These are phyloP conservation scores for Viola pubescens DNA, from an alignment of 441 rosid genomes.

Conservation along the genomic window DNA sequence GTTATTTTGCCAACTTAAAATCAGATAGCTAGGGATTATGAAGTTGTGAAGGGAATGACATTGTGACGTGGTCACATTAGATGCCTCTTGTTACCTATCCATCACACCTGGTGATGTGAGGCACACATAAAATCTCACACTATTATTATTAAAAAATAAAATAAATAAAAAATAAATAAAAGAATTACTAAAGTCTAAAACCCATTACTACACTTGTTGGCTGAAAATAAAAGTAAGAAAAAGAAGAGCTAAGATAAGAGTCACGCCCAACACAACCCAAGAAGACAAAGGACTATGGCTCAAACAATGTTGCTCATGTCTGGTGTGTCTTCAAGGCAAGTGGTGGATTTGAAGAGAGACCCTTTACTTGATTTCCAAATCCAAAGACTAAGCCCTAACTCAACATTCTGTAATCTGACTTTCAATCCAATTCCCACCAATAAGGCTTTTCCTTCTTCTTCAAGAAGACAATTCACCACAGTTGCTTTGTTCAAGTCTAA, in stretches of 20 bases:
- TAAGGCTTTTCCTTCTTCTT: constrained; percentile 4
- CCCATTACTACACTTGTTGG: too few species aligned
- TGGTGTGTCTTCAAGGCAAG: constrained; percentile 44
- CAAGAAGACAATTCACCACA: constrained; percentile 25
- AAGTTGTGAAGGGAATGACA: too few species aligned
- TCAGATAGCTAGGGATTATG: too few species aligned
- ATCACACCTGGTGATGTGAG: constrained; percentile 7
- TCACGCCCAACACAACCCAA: too few species aligned
- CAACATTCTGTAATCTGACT: constrained; percentile 24
- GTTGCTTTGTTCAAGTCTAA: constrained; percentile 70
- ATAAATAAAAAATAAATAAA: background rate
- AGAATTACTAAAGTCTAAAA: background rate
- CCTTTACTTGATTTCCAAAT: constrained; percentile 43
- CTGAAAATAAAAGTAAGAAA: background rate
- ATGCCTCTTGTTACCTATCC: constrained; percentile 45
- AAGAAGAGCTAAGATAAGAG: too few species aligned
- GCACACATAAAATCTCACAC: constrained; percentile 1
- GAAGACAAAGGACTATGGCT: constrained; percentile 34
- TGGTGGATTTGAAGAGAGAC: constrained; percentile 35
- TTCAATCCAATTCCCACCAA: constrained; percentile 27
- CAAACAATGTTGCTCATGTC: constrained; percentile 71
- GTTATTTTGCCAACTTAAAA: too few species aligned
- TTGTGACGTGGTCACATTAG: constrained; percentile 55
- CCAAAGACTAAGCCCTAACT: constrained; percentile 33
- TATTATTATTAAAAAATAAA: background rate